Evolutionary conservation across 2,329 filamentous ascomycete species (phyloP).

Genomic region (Penicillium hesseltinei): DNA sequence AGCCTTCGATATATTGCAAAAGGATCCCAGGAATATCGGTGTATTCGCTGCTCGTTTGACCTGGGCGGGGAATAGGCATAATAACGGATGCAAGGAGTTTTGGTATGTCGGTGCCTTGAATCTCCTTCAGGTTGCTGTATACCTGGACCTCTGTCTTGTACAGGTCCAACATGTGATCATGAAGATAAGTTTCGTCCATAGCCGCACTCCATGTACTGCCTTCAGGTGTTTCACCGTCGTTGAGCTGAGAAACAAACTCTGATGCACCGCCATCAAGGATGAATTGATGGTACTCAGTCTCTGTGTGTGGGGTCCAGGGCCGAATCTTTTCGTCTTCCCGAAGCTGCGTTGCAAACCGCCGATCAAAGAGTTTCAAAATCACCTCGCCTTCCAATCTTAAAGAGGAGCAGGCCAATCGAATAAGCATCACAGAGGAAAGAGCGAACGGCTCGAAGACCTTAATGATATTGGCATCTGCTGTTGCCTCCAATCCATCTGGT

Average conservation of each 20-base stretch:
- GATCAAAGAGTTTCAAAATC: constrained; percentile 22
- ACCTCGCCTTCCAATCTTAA: constrained; percentile 8
- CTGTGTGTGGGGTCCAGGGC: constrained; percentile 14
- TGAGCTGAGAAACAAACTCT: too few relatives aligned
- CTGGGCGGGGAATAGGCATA: not conserved
- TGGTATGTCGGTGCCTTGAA: constrained; percentile 21
- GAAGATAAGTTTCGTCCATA: constrained; percentile 18
- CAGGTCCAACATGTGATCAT: constrained; percentile 10
- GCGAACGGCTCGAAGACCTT: constrained; percentile 18
- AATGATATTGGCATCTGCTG: constrained; percentile 7
- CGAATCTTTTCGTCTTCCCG: constrained; percentile 10
- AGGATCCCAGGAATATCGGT: constrained; percentile 1
- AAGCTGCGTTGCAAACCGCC: constrained; percentile 17
- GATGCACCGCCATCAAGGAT: constrained; percentile 7
- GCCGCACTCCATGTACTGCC: constrained; percentile 9
- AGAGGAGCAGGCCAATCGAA: constrained; percentile 5
- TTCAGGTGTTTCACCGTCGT: too few relatives aligned
- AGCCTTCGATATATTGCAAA: not conserved
- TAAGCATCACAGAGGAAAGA: constrained; percentile 17
- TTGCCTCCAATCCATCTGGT: not conserved
- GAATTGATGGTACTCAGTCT: constrained; percentile 17
- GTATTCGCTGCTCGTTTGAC: constrained; percentile 1
- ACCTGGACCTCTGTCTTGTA: constrained; percentile 16
- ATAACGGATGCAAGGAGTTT: constrained; percentile 8
- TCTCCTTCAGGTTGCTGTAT: constrained; percentile 15